phyloP scores from a whole-genome alignment of 129 eudicot genomes.

The Flaveria sonorensis region DNA sequence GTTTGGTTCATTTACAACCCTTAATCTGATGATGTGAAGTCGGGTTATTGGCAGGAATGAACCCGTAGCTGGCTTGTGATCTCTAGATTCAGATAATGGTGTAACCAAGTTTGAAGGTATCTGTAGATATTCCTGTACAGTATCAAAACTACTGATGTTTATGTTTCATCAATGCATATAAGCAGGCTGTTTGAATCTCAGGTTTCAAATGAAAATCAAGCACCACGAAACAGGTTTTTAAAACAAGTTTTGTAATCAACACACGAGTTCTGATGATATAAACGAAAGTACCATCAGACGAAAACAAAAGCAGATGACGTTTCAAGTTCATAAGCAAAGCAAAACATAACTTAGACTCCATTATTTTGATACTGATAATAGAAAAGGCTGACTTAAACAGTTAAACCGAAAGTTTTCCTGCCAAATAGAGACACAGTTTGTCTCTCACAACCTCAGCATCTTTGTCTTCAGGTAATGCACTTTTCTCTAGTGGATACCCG shows the following conservation, averaged over 20 bases:
- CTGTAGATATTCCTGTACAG: conserved; percentile 20
- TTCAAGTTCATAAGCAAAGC: neutral
- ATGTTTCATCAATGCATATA: conserved; percentile 2
- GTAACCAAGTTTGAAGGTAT: conserved; percentile 24
- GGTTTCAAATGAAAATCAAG: neutral
- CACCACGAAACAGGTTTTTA: neutral
- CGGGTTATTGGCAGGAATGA: conserved; percentile 21
- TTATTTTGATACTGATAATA: neutral
- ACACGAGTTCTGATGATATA: neutral
- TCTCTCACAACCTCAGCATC: conserved; percentile 47
- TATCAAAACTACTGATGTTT: conserved; percentile 6
- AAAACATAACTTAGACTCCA: conserved; percentile 7
- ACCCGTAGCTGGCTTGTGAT: neutral
- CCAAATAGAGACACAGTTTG: conserved; percentile 45
- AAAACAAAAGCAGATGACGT: neutral
- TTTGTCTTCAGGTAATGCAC: conserved; percentile 37
- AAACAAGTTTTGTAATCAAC: neutral
- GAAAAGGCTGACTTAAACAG: neutral
- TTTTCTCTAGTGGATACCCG: conserved; percentile 44
- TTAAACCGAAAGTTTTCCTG: conserved; percentile 31
- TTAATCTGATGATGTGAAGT: neutral
- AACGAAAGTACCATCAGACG: neutral
- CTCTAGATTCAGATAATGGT: conserved; percentile 15
- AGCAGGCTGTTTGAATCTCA: neutral
- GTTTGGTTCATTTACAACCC: neutral